Evolutionary conservation across 371 early-diverging fungal genomes (phyloP).

Genomic region (Homolaphlyctis polyrhiza): DNA sequence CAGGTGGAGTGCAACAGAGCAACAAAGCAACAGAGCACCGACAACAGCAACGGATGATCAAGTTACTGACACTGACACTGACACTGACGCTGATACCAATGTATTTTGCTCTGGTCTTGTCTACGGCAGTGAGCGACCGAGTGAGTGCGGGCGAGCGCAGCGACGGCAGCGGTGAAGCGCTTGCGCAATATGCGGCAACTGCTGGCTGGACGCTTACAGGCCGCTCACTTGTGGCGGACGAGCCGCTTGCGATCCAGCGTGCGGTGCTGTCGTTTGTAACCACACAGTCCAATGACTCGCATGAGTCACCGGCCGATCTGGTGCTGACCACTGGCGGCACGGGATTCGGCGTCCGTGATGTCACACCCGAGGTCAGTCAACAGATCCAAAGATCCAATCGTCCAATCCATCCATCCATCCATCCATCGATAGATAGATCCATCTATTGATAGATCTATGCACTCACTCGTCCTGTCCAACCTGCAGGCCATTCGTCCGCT

Average conservation of each 20-base stretch:
- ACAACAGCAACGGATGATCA: too few relatives aligned
- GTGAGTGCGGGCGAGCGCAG: conserved; percentile 28
- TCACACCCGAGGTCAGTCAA: conserved; percentile 78
- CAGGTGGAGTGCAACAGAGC: too few relatives aligned
- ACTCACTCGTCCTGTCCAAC: background rate
- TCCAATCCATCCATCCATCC: background rate
- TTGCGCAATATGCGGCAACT: conserved; percentile 13
- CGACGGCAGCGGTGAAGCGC: conserved; percentile 33
- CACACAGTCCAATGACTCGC: background rate
- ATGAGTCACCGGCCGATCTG: conserved; percentile 40
- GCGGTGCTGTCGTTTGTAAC: conserved; percentile 21
- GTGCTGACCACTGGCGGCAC: conserved; percentile 93
- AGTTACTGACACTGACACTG: background rate
- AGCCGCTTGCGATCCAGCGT: conserved; percentile 19
- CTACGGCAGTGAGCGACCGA: conserved; percentile 36
- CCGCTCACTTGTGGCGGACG: conserved; percentile 27
- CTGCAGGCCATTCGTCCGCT: conserved; percentile 70
- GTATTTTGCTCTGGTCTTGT: background rate
- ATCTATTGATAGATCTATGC: background rate
- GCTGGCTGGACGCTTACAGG: background rate
- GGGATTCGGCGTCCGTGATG: conserved; percentile 80
- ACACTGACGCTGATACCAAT: background rate
- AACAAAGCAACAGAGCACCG: too few relatives aligned
- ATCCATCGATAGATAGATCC: too few relatives aligned
- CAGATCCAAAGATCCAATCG: background rate